These are phyloP conservation scores for Inosperma sp. DNA, from an alignment of 768 basidiomycete genomes.

Conservation along the genomic window DNA sequence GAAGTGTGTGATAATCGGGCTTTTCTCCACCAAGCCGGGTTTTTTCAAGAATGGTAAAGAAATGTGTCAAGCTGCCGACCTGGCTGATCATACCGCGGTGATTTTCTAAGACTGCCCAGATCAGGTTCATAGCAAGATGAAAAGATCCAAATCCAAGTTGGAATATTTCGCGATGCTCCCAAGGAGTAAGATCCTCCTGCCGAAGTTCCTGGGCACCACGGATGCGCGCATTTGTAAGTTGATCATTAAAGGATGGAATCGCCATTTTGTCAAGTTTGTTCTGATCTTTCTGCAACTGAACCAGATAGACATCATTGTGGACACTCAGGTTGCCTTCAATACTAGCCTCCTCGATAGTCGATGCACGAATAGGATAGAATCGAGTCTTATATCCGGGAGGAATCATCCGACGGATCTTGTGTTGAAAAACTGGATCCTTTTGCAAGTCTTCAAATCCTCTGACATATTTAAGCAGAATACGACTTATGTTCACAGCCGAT, in stretches of 20 bases:
- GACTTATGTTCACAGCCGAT: slow-evolving; percentile 7
- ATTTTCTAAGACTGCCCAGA: slow-evolving; percentile 27
- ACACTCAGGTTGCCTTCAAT: slow-evolving; percentile 26
- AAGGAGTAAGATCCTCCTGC: slow-evolving; percentile 18
- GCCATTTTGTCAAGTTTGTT: slow-evolving; percentile 14
- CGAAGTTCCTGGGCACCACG: slow-evolving; percentile 16
- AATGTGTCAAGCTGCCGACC: slow-evolving; percentile 25
- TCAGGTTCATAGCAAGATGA: slow-evolving; percentile 32
- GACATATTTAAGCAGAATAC: slow-evolving; percentile 9
- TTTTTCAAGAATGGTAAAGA: slow-evolving; percentile 31
- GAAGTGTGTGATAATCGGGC: slow-evolving; percentile 33
- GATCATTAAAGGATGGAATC: slow-evolving; percentile 27
- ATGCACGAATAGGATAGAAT: slow-evolving; percentile 19
- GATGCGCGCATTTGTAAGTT: slow-evolving; percentile 26
- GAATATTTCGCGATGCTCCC: slow-evolving; percentile 20
- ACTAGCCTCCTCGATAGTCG: slow-evolving; percentile 30
- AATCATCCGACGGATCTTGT: slow-evolving; percentile 13
- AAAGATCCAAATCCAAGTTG: slow-evolving; percentile 29
- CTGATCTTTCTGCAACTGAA: slow-evolving; percentile 17
- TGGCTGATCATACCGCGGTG: slow-evolving; percentile 27
- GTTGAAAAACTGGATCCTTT: slow-evolving; percentile 14
- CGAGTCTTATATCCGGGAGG: slow-evolving; percentile 21
- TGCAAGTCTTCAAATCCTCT: slow-evolving; percentile 7
- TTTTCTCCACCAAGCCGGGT: slow-evolving; percentile 26
- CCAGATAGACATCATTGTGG: slow-evolving; percentile 25